Evolutionary conservation across 257 asterid species (phyloP), one percentile per base, ranked within the genome.

Genomic region (Gentiana straminea): DNA sequence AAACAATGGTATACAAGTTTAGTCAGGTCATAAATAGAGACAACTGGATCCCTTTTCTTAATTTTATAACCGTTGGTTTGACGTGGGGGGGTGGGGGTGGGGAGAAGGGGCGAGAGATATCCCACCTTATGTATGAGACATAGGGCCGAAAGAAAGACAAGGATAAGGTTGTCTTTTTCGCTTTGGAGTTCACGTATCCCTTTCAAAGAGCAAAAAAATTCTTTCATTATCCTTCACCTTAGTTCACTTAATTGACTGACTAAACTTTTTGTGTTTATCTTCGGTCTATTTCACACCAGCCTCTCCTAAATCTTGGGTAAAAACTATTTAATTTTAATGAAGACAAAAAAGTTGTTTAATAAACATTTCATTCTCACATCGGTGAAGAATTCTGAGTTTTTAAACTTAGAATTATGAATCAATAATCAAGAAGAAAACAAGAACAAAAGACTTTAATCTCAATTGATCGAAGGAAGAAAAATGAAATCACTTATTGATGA

Each of bases 131-230:
- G 7, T 10, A 57, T 3, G 61, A 54, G 75, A 73, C 75, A 62
- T 61, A 65, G 33, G 62, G 54, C 75, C 75, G 73, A 66, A 74
- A 74, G 70, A 44, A 34, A 37, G 67, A 69, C 75, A 69, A 51
- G 54, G 70, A 68, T 64, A 62, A 55, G 61, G 63, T 36, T 8
- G 49, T 36, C 51, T 59, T 58, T 55, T 56, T 35, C 41, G 50
- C 55, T 50, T 70, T 57, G 35, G 52, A 51, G 54, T 68, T 73
- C 45, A 7, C 55, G 44, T 57, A 49, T 73, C 64, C 72, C 52
- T 53, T 24, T 43, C 61, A 57, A 41, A 55, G 3, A 13, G n/a
- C 54, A 13, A 33, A 35, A n/a, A 34, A n/a, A 34, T 51, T 63
- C 59, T 43, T 62, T 49, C 60, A 62, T 54, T 63, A 62, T 54